Evolutionary conservation across 371 early-diverging fungal species (phyloP).

Genomic region (Blyttiomyces sp.): DNA sequence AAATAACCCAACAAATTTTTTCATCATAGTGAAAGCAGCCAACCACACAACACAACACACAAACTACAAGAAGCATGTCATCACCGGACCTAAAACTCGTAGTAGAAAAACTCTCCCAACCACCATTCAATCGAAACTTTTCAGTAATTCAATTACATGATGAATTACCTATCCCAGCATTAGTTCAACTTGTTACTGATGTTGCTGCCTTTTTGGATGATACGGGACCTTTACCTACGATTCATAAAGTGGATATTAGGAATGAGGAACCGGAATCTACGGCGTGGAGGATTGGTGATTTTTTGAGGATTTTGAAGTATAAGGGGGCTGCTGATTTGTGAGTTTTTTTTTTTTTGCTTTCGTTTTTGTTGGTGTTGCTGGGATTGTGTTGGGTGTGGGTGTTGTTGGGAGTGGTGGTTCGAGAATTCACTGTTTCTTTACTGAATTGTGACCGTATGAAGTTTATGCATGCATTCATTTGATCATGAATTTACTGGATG

Average conservation of each 20-base stretch:
- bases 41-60: no score
- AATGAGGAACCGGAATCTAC: constrained; percentile 47
- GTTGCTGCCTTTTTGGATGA: constrained; percentile 42
- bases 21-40: no score
- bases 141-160: constrained; percentile 53
- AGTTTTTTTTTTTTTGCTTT: not conserved
- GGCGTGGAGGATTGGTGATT: constrained; percentile 36
- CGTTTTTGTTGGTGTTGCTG: no score
- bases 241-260: constrained; percentile 36
- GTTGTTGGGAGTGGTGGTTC: no score
- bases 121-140: constrained; percentile 36
- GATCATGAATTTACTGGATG: no score
- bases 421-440: no score
- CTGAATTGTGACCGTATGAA: no score
- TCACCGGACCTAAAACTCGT: constrained; percentile 35
- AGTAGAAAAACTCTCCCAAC: constrained; percentile 22
- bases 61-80: not conserved
- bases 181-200: constrained; percentile 46
- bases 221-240: constrained; percentile 7
- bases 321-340: constrained; percentile 30
- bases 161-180: constrained; percentile 36
- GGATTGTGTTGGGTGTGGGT: no score
- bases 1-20: no score
- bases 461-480: no score
- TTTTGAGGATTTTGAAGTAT: constrained; percentile 45